These are phyloP conservation scores for Pyricularia pennisetigena DNA, from an alignment of 2,329 filamentous ascomycete species.

Conservation along the genomic window DNA sequence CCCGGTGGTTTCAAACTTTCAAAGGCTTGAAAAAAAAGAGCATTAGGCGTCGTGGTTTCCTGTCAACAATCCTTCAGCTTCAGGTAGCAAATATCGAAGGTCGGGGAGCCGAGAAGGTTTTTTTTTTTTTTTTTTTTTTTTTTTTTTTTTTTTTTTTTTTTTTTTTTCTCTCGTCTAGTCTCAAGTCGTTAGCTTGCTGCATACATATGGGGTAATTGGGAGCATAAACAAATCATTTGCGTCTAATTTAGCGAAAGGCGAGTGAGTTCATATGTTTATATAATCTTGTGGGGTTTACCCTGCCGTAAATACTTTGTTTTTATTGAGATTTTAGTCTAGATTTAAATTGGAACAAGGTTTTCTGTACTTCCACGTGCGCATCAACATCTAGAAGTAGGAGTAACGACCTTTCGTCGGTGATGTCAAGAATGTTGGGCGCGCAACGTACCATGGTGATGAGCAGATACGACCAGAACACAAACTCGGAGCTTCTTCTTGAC, in stretches of 20 bases:
- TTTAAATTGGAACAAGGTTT: no score
- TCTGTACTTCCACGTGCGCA: no score
- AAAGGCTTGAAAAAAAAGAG: neutral
- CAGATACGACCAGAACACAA: neutral
- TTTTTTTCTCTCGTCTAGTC: no score
- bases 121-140: no score
- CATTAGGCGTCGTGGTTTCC: neutral
- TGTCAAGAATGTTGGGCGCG: neutral
- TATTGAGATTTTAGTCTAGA: no score
- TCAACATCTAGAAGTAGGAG: no score
- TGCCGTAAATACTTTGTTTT: no score
- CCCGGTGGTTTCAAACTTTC: conserved; percentile 9
- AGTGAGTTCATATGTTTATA: neutral
- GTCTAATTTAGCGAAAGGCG: neutral
- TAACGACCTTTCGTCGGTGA: neutral
- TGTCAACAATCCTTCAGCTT: neutral
- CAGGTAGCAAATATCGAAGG: neutral
- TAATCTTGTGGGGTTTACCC: no score
- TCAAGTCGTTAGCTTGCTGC: no score
- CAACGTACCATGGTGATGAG: neutral
- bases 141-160: no score
- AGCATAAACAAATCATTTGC: neutral
- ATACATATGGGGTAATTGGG: no score
- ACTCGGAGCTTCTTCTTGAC: neutral
- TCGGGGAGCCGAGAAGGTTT: neutral